phyloP scores from a whole-genome alignment of 495 filamentous ascomycete genomes.

The Aspergillus haitiensis region DNA sequence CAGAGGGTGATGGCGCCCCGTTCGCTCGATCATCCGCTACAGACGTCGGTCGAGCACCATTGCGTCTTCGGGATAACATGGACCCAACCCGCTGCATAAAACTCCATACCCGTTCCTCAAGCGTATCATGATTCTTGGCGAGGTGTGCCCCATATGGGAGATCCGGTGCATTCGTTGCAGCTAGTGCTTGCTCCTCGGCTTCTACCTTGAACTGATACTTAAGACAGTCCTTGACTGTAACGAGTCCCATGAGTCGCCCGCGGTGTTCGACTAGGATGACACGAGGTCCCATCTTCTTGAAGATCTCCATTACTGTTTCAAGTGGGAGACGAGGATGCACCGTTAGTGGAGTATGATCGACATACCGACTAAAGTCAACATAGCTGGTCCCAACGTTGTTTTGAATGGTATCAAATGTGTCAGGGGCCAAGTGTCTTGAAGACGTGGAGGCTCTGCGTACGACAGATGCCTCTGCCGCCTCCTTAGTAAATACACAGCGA shows the following conservation, averaged over 20 bases:
- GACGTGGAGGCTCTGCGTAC: constrained; percentile 36
- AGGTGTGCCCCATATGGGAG: constrained; percentile 38
- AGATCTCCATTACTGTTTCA: constrained; percentile 98
- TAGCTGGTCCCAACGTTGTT: constrained; percentile 54
- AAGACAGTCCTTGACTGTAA: constrained; percentile 95
- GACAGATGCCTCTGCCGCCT: constrained; percentile 46
- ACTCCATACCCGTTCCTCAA: constrained; percentile 70
- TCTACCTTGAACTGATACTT: constrained; percentile 98
- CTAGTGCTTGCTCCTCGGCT: constrained; percentile 72
- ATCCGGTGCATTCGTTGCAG: constrained; percentile 48
- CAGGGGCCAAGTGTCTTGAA: constrained; percentile 42
- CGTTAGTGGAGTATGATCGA: constrained; percentile 86
- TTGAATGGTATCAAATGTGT: constrained; percentile 66
- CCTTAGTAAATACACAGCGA: constrained; percentile 76
- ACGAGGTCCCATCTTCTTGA: constrained; percentile 96
- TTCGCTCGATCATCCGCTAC: constrained; percentile 8
- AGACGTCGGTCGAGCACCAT: neutral
- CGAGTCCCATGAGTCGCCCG: constrained; percentile 76
- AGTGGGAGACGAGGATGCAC: constrained; percentile 90
- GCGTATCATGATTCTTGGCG: constrained; percentile 26
- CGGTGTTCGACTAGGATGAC: constrained; percentile 92
- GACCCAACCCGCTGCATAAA: constrained; percentile 57
- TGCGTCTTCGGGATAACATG: constrained; percentile 44
- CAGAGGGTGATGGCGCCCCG: neutral
- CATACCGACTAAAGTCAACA: constrained; percentile 83